These are phyloP conservation scores for Kwoniella dejecticola DNA, from an alignment of 768 basidiomycete genomes.

Conservation along the genomic window DNA sequence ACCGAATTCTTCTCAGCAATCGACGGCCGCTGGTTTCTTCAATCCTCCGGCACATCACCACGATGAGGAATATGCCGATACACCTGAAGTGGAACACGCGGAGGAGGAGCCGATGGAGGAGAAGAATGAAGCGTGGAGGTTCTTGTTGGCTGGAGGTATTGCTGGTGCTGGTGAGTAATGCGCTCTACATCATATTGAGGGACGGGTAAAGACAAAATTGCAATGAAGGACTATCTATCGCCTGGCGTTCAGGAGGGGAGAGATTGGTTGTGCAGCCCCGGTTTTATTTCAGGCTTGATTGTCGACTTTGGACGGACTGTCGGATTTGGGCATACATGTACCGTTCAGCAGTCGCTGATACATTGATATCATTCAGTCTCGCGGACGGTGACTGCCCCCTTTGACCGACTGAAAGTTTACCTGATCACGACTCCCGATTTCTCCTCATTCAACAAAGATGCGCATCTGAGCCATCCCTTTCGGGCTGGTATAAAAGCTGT, in stretches of 20 bases:
- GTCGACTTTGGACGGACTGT: too few relatives aligned
- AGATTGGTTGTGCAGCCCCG: too few relatives aligned
- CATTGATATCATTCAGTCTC: slow-evolving; percentile 65
- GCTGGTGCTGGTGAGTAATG: slow-evolving; percentile 80
- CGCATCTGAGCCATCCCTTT: slow-evolving; percentile 25
- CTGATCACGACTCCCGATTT: slow-evolving; percentile 68
- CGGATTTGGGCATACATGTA: too few relatives aligned
- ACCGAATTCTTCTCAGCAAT: slow-evolving; percentile 12
- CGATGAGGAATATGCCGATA: slow-evolving; percentile 40
- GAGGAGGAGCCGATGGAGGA: slow-evolving; percentile 58
- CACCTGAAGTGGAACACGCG: slow-evolving; percentile 29
- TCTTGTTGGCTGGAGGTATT: slow-evolving; percentile 87
- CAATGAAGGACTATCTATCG: too few relatives aligned
- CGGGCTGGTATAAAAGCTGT: slow-evolving; percentile 49
- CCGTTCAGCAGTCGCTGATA: too few relatives aligned
- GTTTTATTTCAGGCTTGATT: too few relatives aligned
- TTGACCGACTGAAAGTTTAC: slow-evolving; percentile 94
- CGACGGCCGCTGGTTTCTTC: slow-evolving; percentile 26
- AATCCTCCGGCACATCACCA: slow-evolving; percentile 9
- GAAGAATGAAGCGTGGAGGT: slow-evolving; percentile 67
- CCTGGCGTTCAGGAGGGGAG: too few relatives aligned
- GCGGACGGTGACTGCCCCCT: slow-evolving; percentile 93
- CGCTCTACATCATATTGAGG: too few relatives aligned
- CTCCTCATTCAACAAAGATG: slow-evolving; percentile 22
- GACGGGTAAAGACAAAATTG: too few relatives aligned